phyloP scores from a whole-genome alignment of 2,329 filamentous ascomycete species.

The Intubia oerlemansii region DNA sequence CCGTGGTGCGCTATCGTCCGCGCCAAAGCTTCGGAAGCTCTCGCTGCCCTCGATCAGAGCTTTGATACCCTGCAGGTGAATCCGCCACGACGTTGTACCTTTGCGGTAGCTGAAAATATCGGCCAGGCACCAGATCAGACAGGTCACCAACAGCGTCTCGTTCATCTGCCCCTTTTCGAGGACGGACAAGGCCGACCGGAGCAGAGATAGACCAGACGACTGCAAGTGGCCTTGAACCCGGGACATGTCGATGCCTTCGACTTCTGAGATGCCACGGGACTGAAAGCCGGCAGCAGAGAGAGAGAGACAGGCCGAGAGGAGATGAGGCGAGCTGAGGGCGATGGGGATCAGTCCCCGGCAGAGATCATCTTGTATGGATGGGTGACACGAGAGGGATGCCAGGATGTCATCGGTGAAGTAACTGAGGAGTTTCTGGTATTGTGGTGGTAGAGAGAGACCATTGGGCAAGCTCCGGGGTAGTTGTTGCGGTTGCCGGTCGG shows the following conservation, averaged over 20 bases:
- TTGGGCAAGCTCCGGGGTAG: slow-evolving; percentile 4
- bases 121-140: slow-evolving; percentile 5
- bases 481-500: no score
- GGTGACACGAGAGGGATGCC: slow-evolving; percentile 3
- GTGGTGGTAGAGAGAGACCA: slow-evolving; percentile 3
- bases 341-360: slow-evolving; percentile 3
- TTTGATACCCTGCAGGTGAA: slow-evolving; percentile 5
- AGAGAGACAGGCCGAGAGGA: slow-evolving; percentile 5
- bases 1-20: slow-evolving; percentile 1
- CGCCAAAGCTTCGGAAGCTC: slow-evolving; percentile 1
- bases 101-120: slow-evolving; percentile 4
- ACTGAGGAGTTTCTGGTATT: slow-evolving; percentile 4
- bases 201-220: slow-evolving; percentile 2
- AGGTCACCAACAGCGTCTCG: slow-evolving; percentile 5
- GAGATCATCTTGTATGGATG: slow-evolving; percentile 5
- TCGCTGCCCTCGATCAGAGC: slow-evolving; percentile 4
- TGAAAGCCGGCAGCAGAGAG: slow-evolving; percentile 2
- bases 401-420: slow-evolving; percentile 6
- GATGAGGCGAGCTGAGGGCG: slow-evolving; percentile 3
- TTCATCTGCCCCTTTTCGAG: no score
- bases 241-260: slow-evolving; percentile 2
- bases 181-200: slow-evolving; percentile 3
- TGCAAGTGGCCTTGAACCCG: slow-evolving; percentile 5
- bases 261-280: slow-evolving; percentile 4
- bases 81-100: slow-evolving; percentile 4